Evolutionary conservation across 371 early-diverging fungal species (phyloP), one percentile per base, ranked within the genome.

Genomic region (Dichotomocladium elegans): DNA sequence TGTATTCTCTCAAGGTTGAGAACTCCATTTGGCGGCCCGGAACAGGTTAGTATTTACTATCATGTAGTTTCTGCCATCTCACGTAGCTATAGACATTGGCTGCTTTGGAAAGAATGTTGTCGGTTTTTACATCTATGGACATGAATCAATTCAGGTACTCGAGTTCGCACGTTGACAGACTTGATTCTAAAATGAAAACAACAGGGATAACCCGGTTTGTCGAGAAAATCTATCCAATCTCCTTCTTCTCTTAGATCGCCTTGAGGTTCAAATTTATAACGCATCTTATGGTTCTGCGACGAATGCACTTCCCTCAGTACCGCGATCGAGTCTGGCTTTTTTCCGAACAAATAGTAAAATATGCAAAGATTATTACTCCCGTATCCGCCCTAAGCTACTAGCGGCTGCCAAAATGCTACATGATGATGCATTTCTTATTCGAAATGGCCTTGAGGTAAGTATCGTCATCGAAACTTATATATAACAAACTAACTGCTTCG

Each of bases 11-110:
- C 89, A 10, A 66, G 89, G 41, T 61, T 91, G 47, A 72, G 88
- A 11, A 91, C 90, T 3, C 88, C 90, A 0, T 83, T 87, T 60
- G 91, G 93, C 14, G 79, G 81, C 2, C 89, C 91, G 2, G 80
- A 81, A 34, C 88, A 89, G 66, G 77, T 78, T 68, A 29, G 22
- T 12, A 10, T n/a, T 33, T 28, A 10, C 8, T 46, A 4, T 6
- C 4, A 26, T 29, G 31, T 6, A 11, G 22, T 29, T 4, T 14
- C 2, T 28, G 0, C 14, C 17, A 28, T 8, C 14, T 47, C 15
- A 24, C 22, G 41, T 54, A 41, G 10, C 45, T 35, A 51, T 62
- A 82, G 76, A 87, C 91, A 2, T 77, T 90, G 47, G 87, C 84
- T 19, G 80, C 85, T 0, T 68, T 91, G 40, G 89, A 90, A 60